Evolutionary conservation across 495 filamentous ascomycete genomes (phyloP).

Genomic region (Xylaria bambusicola): DNA sequence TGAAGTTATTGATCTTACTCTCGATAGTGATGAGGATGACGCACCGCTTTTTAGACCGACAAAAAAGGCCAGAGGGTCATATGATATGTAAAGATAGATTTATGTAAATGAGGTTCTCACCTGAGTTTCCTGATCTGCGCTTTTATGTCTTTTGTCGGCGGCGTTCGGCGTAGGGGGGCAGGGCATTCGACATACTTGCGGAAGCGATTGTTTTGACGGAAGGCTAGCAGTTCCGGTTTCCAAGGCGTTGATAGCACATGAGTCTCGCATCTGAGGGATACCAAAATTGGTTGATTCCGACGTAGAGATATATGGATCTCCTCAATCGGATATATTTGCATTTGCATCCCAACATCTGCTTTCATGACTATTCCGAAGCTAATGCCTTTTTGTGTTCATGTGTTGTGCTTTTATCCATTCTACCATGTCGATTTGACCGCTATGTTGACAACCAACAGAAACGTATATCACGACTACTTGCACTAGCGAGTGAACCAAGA

Average conservation of each 20-base stretch:
- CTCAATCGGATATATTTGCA: constrained; percentile 2
- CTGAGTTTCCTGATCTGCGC: neutral
- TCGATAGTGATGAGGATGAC: constrained; percentile 29
- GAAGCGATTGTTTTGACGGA: neutral
- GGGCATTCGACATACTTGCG: constrained; percentile 10
- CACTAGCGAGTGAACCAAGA: too few species aligned
- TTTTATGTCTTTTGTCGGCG: neutral
- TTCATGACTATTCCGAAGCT: neutral
- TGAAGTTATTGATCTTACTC: constrained; percentile 25
- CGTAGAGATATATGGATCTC: neutral
- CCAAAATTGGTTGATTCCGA: constrained; percentile 4
- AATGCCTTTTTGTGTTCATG: neutral
- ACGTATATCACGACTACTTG: too few species aligned
- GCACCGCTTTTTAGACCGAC: neutral
- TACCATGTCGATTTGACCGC: too few species aligned
- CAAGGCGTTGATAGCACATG: constrained; percentile 9
- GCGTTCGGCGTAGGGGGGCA: constrained; percentile 10
- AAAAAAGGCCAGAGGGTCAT: neutral
- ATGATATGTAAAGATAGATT: neutral
- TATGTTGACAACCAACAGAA: too few species aligned
- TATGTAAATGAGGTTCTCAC: constrained; percentile 1
- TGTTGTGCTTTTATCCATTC: too few species aligned
- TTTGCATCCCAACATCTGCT: neutral
- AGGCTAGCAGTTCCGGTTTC: constrained; percentile 1
- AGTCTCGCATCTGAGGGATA: constrained; percentile 6